Evolutionary conservation across 768 basidiomycete genomes (phyloP).

Genomic region (Tricholoma sp.): DNA sequence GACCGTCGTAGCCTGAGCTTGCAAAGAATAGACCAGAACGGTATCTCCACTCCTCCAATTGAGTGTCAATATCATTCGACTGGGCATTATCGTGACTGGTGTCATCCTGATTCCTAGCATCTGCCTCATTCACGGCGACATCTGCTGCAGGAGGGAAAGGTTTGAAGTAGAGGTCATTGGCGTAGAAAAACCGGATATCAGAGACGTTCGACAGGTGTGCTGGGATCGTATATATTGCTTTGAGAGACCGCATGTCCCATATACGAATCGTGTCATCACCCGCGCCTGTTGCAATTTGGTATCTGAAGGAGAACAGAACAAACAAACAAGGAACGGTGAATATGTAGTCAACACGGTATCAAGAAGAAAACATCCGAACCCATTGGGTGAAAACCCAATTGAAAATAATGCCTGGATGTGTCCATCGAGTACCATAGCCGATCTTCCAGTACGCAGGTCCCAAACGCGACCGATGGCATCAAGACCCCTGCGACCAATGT

Average conservation of each 20-base stretch:
- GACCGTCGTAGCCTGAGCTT: conserved; percentile 90
- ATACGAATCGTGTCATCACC: conserved; percentile 97
- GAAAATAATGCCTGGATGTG: conserved; percentile 91
- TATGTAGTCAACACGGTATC: background rate
- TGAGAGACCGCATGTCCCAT: conserved; percentile 96
- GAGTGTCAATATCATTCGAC: conserved; percentile 26
- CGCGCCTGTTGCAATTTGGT: conserved; percentile 95
- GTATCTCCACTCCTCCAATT: conserved; percentile 70
- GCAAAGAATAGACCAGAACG: conserved; percentile 90
- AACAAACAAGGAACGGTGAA: conserved; percentile 5
- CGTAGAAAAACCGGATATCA: conserved; percentile 91
- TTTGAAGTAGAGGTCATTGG: conserved; percentile 49
- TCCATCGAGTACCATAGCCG: conserved; percentile 97
- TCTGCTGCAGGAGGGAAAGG: conserved; percentile 31
- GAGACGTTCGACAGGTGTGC: conserved; percentile 94
- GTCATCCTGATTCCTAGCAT: conserved; percentile 14
- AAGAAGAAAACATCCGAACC: conserved; percentile 48
- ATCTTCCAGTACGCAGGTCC: conserved; percentile 93
- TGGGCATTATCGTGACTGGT: conserved; percentile 32
- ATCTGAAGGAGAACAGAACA: conserved; percentile 42
- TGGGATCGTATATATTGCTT: conserved; percentile 92
- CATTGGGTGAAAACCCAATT: conserved; percentile 92
- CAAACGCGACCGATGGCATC: conserved; percentile 97
- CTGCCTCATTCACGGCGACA: conserved; percentile 45
- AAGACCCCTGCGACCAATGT: conserved; percentile 62